Evolutionary conservation across 768 basidiomycete species (phyloP), one percentile per base, ranked within the genome.

Genomic region (Macrolepiota albuminosa): DNA sequence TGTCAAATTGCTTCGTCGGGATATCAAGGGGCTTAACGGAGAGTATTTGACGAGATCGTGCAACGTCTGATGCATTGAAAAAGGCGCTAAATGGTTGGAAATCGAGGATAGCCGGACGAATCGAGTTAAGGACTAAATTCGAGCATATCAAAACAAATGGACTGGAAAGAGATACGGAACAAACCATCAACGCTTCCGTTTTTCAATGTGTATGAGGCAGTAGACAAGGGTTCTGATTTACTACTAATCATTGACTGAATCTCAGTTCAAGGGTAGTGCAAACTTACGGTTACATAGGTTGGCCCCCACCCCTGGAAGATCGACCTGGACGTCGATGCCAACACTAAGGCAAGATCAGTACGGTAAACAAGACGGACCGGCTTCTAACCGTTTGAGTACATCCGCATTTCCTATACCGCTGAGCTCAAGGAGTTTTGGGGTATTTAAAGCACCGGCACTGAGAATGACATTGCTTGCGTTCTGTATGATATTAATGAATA

Each of bases 231-330:
- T 55, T 63, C 59, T 63, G n/a, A 31, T 31, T 18, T 31, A 18
- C 7, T 18, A 48, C 3, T 18, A 8, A 31, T 48, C 47, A 48
- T 16, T 2, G 18, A 31, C 2, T 31, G 47, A 31, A 29, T 31
- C 13, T 31, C 16, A 18, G 8, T 48, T 48, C 3, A 31, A 8
- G 18, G 13, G 16, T 31, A 9, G 47, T 29, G 26, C 7, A 24
- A 33, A 58, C 59, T 47, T 13, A 51, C 63, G 63, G 31, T 63
- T 63, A 37, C 63, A 61, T 9, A 63, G 48, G 31, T 63, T 63
- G 8, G 54, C 49, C 13, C 63, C 63, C 14, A 63, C 63, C 14
- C 63, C 63, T 39, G 56, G 63, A 13, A 63, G 54, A 45, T 61
- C 47, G 16, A 63, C 46, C 42, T 40, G 39, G 9, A 60, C 48